Evolutionary conservation across 495 filamentous ascomycete genomes (phyloP), one percentile per base, ranked within the genome.

Genomic region (Glonium stellatum): DNA sequence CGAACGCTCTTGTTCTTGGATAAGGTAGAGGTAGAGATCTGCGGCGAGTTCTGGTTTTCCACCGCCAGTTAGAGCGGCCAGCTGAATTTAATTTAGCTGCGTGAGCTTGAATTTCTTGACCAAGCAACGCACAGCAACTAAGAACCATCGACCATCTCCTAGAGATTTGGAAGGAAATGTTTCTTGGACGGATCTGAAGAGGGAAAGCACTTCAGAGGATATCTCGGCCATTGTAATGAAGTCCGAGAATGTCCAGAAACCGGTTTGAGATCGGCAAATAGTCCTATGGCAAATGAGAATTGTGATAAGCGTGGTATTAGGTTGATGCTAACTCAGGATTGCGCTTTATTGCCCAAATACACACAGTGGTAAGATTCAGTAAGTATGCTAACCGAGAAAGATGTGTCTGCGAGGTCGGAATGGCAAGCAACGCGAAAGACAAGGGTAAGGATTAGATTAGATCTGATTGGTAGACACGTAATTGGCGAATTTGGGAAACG

Each of bases 21-120:
- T 70, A 19, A 72, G 59, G 50, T 72, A 56, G 21, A 35, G 59
- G 64, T 74, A 74, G 21, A 74, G 65, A 1, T 52, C 48, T 31
- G 69, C 57, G 22, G 67, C 59, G 42, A 67, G 69, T 19, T 60
- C 62, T 25, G 71, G 67, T 36, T 67, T 56, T 46, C 66, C 63
- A 19, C 68, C 70, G 9, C 60, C 66, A 41, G 62, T 61, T 18
- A 73, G 46, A 4, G 70, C 57, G 22, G 63, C 54, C 41, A 72
- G 31, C 58, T 57, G 9, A 49, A 15, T 31, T 31, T 31, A 31
- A 31, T 31, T 31, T 31, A 31, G 27, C 6, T 31, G 27, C 6
- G 27, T 31, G 27, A 3, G 27, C 27, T 31, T 31, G 6, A 31
- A 6, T 31, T 31, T 31, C 3, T 31, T 3, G 27, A 31, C 3